Base-by-base conservation (phyloP, 192 early-diverging fungal genomes). In the Paraglomus brasilianum region DNA sequence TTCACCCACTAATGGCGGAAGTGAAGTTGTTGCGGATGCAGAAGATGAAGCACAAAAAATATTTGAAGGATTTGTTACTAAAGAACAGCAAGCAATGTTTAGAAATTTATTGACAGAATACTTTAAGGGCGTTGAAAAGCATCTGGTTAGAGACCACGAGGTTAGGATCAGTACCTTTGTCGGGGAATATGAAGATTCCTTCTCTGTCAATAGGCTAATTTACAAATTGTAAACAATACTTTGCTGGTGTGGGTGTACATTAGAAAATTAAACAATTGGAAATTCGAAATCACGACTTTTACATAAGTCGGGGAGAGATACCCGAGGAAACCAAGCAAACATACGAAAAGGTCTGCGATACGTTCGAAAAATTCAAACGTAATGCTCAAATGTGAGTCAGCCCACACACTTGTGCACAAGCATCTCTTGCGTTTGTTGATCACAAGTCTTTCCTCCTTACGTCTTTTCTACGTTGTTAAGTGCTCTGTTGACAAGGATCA, bases 231-330 rank as follows among this genome's bases (percentile, higher is more conserved):
- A n/a, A n/a, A n/a, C n/a, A n/a, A n/a, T n/a, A n/a, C n/a, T n/a
- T n/a, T n/a, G n/a, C n/a, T n/a, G n/a, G n/a, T n/a, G n/a, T n/a
- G n/a, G n/a, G n/a, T n/a, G n/a, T n/a, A n/a, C n/a, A n/a, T n/a
- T 46, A 87, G 77, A 80, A 82, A 14, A 78, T 99, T 56, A 82
- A 86, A 65, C 86, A 86, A 66, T 80, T 90, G 56, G 90, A 93
- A 42, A 80, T 86, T 61, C 82, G 77, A 36, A 93, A 93, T 60
- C 85, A 95, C 52, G 89, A 95, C 63, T 86, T 83, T 39, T 81
- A 91, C 48, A 91, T 97, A 52, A 83, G 85, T 19, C 83, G 88
- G 41, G 95, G 95, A 11, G 86, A 93, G 52, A 72, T 94, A 9
- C 84, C 82, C 11, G 94, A 94, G 50, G 93, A 91, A 36, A 82